Evolutionary conservation across 2,329 filamentous ascomycete genomes (phyloP).

Genomic region (Neoscytalidium dimidiatum): DNA sequence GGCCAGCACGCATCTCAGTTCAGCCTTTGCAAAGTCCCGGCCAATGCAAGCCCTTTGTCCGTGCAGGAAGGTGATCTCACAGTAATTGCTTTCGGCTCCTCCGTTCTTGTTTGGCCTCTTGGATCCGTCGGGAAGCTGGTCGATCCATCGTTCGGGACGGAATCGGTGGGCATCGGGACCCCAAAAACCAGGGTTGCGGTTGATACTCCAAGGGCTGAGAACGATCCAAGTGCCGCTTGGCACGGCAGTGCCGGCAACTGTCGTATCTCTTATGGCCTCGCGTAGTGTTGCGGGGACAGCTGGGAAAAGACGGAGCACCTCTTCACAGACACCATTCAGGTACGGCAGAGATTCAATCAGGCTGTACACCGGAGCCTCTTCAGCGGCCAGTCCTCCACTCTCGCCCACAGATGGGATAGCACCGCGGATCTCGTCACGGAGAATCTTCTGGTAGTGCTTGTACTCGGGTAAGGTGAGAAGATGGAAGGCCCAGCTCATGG

Average conservation of each 20-base stretch:
- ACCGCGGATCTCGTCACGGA: conserved; percentile 65
- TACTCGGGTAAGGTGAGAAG: conserved; percentile 64
- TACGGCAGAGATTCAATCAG: conserved; percentile 35
- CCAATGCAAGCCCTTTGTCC: conserved; percentile 23
- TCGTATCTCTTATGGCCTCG: not conserved
- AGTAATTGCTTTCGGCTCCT: conserved; percentile 29
- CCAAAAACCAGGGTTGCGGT: conserved; percentile 34
- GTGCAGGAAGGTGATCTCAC: conserved; percentile 35
- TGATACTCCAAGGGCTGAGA: conserved; percentile 33
- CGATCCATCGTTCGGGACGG: conserved; percentile 40
- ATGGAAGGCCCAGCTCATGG: conserved; percentile 70
- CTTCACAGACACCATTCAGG: conserved; percentile 42
- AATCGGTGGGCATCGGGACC: conserved; percentile 33
- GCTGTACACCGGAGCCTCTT: conserved; percentile 20
- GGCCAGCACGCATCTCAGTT: conserved; percentile 20
- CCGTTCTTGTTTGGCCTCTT: conserved; percentile 19
- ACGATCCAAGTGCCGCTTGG: conserved; percentile 33
- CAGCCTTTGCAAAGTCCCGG: conserved; percentile 20
- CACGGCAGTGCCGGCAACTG: conserved; percentile 22
- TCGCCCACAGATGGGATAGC: not conserved
- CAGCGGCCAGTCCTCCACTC: not conserved
- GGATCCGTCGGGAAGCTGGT: conserved; percentile 27
- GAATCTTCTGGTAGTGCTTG: conserved; percentile 56
- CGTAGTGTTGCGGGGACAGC: conserved; percentile 39
- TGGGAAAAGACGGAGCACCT: conserved; percentile 43